Base-by-base conservation (phyloP, 305 asterid genomes). In the Solanum hybrid region DNA sequence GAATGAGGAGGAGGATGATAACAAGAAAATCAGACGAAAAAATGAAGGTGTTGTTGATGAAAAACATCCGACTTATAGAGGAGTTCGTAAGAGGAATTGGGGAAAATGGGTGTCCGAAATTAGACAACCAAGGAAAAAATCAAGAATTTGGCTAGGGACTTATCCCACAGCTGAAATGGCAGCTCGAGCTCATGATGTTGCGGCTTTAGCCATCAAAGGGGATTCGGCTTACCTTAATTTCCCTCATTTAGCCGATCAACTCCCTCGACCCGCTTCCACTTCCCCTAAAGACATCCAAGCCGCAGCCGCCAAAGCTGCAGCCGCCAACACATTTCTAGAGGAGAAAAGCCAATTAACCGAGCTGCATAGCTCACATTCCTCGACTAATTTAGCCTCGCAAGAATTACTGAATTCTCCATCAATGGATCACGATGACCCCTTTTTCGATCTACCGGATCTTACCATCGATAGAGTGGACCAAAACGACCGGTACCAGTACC, bases 41-140 rank as follows among this genome's bases (percentile, higher is more conserved):
- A 69, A 29, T 88, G 38, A 88, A 87, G 84, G 89, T 73, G 91
- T 38, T 40, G 32, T 73, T 29, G 89, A 88, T 24, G 95, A 92
- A 87, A 93, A 92, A 29, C 96, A 94, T 88, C 95, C 95, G 5
- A 91, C 94, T 1, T 95, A 92, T 87, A 95, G 98, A 37, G 99
- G 99, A 34, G 98, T 97, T 2, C 92, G 99, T 88, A 95, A 93
- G 92, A 94, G 99, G 6, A 95, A 91, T 71, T 97, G 99, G 99
- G 99, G 99, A 5, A 95, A 95, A 92, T 97, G 98, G 98, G 99
- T 97, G 35, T 97, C 98, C 11, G 99, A 97, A 90, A 97, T 97
- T 76, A 94, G 98, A 7, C 97, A 97, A 93, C 99, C 99, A 13
- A 91, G 92, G 90, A 96, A 97, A 94, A 96, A 97, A 72, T 97